Evolutionary conservation across 1,139 yeast genomes (phyloP).

Genomic region (Meyerozyma athensensis): DNA sequence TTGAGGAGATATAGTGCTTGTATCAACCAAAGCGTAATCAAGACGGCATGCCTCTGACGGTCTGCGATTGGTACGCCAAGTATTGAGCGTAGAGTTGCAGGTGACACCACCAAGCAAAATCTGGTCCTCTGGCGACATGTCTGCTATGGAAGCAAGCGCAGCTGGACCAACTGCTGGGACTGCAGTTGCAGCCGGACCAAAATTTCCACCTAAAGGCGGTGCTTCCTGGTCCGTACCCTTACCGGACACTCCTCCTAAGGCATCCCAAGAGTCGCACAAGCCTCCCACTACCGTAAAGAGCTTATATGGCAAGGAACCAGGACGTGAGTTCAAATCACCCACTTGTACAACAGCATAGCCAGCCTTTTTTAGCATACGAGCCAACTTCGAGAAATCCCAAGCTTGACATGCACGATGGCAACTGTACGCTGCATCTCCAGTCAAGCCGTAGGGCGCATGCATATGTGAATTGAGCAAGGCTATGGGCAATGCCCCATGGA

Average conservation of each 20-base stretch:
- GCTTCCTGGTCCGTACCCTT: not conserved
- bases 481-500: conserved; percentile 46
- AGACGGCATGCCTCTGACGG: conserved; percentile 80
- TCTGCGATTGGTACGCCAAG: conserved; percentile 69
- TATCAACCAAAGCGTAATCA: conserved; percentile 83
- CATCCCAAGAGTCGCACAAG: conserved; percentile 80
- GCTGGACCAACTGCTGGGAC: not conserved
- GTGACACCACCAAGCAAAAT: conserved; percentile 74
- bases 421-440: conserved; percentile 84
- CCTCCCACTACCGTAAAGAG: conserved; percentile 68
- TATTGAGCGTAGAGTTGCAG: conserved; percentile 80
- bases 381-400: conserved; percentile 82
- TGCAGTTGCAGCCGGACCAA: not conserved
- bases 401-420: conserved; percentile 95
- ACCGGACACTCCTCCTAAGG: conserved; percentile 40
- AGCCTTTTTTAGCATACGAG: conserved; percentile 56
- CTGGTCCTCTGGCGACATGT: conserved; percentile 63
- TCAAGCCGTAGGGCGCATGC: conserved; percentile 90
- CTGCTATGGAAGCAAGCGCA: conserved; percentile 37
- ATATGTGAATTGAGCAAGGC: conserved; percentile 88
- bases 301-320: conserved; percentile 78
- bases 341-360: conserved; percentile 86
- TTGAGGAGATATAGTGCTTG: conserved; percentile 44
- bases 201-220: not conserved
- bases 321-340: conserved; percentile 88